phyloP scores from a whole-genome alignment of 148 eudicot species.

The Persicaria maculosa region DNA sequence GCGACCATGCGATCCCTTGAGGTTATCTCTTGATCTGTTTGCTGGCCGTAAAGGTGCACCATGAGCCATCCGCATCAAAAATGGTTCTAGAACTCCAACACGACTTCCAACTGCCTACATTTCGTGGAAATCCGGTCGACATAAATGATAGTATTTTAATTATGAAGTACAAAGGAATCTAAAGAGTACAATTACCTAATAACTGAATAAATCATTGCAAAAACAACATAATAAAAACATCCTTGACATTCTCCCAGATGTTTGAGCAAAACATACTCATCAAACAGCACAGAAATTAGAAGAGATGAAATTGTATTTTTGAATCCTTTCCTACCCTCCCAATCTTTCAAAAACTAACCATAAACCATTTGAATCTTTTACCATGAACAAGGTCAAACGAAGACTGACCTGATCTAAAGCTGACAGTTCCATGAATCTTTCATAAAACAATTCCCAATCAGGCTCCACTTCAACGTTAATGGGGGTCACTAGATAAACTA shows the following conservation, averaged over 20 bases:
- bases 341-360: neutral
- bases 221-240: neutral
- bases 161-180: neutral
- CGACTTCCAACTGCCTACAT: constrained; percentile 94
- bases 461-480: constrained; percentile 97
- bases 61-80: constrained; percentile 98
- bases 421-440: constrained; percentile 84
- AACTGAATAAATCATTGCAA: neutral
- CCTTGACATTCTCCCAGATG: constrained; percentile 1
- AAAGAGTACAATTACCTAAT: neutral
- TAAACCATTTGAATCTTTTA: neutral
- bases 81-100: constrained; percentile 92
- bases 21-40: constrained; percentile 40
- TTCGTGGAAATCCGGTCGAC: neutral
- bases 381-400: neutral
- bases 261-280: neutral
- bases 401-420: constrained; percentile 75
- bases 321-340: neutral
- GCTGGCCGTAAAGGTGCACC: constrained; percentile 63
- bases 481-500: constrained; percentile 93
- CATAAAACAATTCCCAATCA: constrained; percentile 96
- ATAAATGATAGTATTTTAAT: neutral
- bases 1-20: constrained; percentile 43
- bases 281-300: neutral
- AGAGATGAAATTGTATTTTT: neutral